Evolutionary conservation across 495 filamentous ascomycete species (phyloP).

Genomic region (Tuber microsphaerosporum): DNA sequence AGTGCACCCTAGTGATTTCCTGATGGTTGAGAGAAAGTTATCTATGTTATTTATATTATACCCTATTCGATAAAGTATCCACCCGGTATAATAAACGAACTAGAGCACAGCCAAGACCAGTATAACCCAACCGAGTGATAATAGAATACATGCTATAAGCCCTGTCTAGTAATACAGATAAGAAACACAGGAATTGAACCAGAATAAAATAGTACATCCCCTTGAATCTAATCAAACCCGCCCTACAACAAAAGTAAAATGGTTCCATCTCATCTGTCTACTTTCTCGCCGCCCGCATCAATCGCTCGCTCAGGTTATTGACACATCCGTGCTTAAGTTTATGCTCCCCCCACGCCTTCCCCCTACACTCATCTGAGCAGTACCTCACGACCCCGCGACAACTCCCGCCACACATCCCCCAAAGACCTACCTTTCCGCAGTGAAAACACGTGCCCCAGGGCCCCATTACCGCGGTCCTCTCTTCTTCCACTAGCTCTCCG

Average conservation of each 20-base stretch:
- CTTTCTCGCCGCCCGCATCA: neutral
- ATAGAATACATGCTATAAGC: neutral
- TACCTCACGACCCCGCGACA: conserved; percentile 30
- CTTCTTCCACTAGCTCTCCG: conserved; percentile 25
- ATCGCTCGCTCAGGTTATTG: neutral
- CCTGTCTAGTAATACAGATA: neutral
- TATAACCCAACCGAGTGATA: neutral
- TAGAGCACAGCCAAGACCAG: neutral
- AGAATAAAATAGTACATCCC: neutral
- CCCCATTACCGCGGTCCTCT: conserved; percentile 34
- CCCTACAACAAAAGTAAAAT: neutral
- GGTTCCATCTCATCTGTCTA: neutral
- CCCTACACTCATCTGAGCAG: conserved; percentile 26
- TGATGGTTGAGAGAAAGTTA: neutral
- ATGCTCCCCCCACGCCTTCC: conserved; percentile 28
- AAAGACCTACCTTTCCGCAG: conserved; percentile 29
- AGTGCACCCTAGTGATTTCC: neutral
- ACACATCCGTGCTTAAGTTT: conserved; percentile 23
- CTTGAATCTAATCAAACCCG: neutral
- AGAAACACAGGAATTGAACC: neutral
- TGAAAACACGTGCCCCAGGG: conserved; percentile 34
- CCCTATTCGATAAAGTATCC: neutral
- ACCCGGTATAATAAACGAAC: neutral
- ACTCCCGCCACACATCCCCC: conserved; percentile 35
- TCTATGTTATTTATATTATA: neutral